Evolutionary conservation across 495 filamentous ascomycete species (phyloP).

Genomic region (Tuber indicum): DNA sequence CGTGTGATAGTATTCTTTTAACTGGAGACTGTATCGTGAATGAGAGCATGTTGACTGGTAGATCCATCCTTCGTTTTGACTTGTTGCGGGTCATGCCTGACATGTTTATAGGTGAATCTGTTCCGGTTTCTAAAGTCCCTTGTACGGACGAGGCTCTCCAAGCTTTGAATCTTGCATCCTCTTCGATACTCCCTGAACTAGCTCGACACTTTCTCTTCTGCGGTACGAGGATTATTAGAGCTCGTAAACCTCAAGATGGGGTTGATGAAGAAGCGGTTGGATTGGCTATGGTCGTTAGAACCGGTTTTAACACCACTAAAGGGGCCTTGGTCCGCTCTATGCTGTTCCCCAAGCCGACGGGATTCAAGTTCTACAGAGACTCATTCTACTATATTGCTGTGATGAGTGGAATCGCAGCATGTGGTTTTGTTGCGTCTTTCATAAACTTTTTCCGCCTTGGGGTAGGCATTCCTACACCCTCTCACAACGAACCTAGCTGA

Average conservation of each 20-base stretch:
- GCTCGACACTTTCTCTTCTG: slow-evolving; percentile 87
- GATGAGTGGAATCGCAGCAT: slow-evolving; percentile 78
- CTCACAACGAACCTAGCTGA: slow-evolving; percentile 33
- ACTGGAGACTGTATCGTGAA: slow-evolving; percentile 98
- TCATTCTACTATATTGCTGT: slow-evolving; percentile 98
- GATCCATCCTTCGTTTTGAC: slow-evolving; percentile 19
- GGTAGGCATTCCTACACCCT: slow-evolving; percentile 43
- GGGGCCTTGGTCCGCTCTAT: slow-evolving; percentile 94
- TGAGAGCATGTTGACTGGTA: slow-evolving; percentile 96
- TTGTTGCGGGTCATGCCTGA: slow-evolving; percentile 26
- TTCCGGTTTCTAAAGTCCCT: slow-evolving; percentile 88
- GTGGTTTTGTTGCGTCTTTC: slow-evolving; percentile 86
- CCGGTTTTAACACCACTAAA: slow-evolving; percentile 96
- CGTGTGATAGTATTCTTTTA: slow-evolving; percentile 85
- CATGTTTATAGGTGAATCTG: slow-evolving; percentile 66
- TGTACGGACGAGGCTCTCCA: slow-evolving; percentile 74
- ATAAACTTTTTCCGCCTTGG: slow-evolving; percentile 83
- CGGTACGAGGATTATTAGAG: slow-evolving; percentile 91
- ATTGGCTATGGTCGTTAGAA: slow-evolving; percentile 82
- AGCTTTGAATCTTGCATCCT: slow-evolving; percentile 65
- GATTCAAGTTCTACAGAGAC: slow-evolving; percentile 96
- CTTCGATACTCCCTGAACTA: slow-evolving; percentile 68
- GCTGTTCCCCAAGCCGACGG: slow-evolving; percentile 96
- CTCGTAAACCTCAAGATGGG: slow-evolving; percentile 75
- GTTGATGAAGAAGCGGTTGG: slow-evolving; percentile 86